A percentile compares a stretch with the other conserved stretches of the same genome.
Conservation (phyloP, 75 land plant species). For the Isoetes taiwanensis region DNA sequence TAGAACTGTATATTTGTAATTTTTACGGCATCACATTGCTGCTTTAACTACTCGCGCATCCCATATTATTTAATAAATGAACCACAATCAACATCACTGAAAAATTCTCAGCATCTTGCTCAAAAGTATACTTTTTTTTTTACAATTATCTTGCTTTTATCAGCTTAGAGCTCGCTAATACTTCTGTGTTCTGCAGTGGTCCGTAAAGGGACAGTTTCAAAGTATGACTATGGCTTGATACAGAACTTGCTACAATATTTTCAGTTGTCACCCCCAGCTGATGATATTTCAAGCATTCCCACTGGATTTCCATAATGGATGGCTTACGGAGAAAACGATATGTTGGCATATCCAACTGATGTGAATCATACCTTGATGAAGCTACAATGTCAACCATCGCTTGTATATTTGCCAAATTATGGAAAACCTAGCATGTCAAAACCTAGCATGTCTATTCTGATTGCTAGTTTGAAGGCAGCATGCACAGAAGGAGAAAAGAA, state of each 20-base stretch:
- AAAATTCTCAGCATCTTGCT: slow-evolving; percentile 76
- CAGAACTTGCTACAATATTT: slow-evolving; percentile 52
- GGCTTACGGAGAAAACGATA: slow-evolving; percentile 82
- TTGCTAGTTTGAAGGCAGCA: no score
- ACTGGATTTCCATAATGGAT: slow-evolving; percentile 74
- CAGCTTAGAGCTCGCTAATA: no score
- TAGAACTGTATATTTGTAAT: no score
- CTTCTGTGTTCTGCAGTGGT: no score
- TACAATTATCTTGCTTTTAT: no score
- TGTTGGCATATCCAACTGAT: slow-evolving; percentile 55
- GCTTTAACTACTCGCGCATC: slow-evolving; percentile 64
- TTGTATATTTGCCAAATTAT: slow-evolving; percentile 58
- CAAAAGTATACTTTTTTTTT: no score
- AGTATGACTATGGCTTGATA: slow-evolving; percentile 67
- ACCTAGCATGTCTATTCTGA: no score
- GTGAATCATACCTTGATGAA: slow-evolving; percentile 46
- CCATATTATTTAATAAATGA: slow-evolving; percentile 64
- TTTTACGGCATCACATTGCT: slow-evolving; percentile 67
- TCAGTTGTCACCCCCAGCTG: slow-evolving; percentile 38
- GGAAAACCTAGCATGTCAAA: no score
- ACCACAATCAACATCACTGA: slow-evolving; percentile 86
- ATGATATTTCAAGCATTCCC: slow-evolving; percentile 57
- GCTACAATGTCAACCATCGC: slow-evolving; percentile 39
- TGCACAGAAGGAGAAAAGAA: no score
- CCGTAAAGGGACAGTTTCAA: slow-evolving; percentile 69